Conservation (phyloP, 257 asterid species). For the Mitragyna speciosa region DNA sequence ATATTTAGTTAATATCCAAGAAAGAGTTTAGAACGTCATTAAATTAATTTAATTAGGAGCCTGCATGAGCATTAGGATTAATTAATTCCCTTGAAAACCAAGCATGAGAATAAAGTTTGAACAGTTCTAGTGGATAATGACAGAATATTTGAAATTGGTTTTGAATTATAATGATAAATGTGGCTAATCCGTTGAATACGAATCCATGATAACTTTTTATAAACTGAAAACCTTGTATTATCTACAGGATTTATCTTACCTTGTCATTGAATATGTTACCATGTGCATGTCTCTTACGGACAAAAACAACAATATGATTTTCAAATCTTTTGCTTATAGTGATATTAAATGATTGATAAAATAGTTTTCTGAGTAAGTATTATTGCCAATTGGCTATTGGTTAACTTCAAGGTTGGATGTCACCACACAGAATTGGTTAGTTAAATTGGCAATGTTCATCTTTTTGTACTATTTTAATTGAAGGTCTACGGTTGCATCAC, state of each 20-base stretch:
- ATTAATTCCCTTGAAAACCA: background rate
- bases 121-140: background rate
- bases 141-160: background rate
- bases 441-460: background rate
- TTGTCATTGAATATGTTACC: background rate
- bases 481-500: background rate
- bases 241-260: too few relatives aligned
- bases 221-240: too few relatives aligned
- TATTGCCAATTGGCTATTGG: background rate
- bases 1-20: background rate
- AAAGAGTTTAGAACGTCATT: background rate
- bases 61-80: background rate
- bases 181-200: too few relatives aligned
- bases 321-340: too few relatives aligned
- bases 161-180: too few relatives aligned
- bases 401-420: background rate
- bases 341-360: too few relatives aligned
- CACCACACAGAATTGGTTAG: background rate
- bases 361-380: background rate
- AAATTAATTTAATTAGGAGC: background rate
- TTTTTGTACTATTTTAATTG: background rate
- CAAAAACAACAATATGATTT: background rate
- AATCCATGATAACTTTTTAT: too few relatives aligned
- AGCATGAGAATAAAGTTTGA: background rate
- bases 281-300: background rate